phyloP scores from a whole-genome alignment of 768 basidiomycete genomes.

The Albatrellus ellisii region DNA sequence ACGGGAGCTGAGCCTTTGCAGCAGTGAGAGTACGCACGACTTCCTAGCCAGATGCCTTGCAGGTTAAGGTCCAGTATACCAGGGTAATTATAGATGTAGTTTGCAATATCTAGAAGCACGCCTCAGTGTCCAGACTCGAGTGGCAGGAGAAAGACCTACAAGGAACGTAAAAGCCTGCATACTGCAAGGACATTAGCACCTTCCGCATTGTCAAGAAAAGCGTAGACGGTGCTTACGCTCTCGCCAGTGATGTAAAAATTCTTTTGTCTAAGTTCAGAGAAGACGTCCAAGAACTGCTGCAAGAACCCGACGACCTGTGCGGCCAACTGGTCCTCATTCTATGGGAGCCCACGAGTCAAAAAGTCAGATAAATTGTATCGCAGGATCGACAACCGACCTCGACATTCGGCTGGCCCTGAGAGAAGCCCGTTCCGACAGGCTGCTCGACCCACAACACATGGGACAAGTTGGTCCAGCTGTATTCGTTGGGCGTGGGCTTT shows the following conservation, averaged over 20 bases:
- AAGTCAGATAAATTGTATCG: too few species aligned
- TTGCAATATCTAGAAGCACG: constrained; percentile 7
- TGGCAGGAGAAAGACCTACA: constrained; percentile 3
- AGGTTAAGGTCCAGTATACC: constrained; percentile 6
- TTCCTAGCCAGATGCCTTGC: constrained; percentile 10
- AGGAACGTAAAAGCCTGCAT: constrained; percentile 9
- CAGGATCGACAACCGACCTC: background rate
- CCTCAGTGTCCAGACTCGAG: background rate
- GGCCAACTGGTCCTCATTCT: constrained; percentile 11
- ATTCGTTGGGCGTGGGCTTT: constrained; percentile 9
- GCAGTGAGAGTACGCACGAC: constrained; percentile 7
- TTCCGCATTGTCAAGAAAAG: background rate
- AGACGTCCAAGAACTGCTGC: constrained; percentile 10
- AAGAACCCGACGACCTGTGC: constrained; percentile 10
- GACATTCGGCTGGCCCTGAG: constrained; percentile 9
- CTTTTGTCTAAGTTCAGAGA: constrained; percentile 11
- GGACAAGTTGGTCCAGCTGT: constrained; percentile 14
- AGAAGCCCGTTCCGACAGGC: constrained; percentile 14
- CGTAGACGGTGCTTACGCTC: constrained; percentile 3
- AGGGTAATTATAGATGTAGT: constrained; percentile 9
- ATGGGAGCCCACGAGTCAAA: background rate
- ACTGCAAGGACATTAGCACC: constrained; percentile 3
- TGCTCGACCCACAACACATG: constrained; percentile 14
- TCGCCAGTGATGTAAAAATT: constrained; percentile 13
- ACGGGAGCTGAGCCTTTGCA: background rate